phyloP scores from a whole-genome alignment of 345 rosid species.

The Eucalyptus pauciflora region DNA sequence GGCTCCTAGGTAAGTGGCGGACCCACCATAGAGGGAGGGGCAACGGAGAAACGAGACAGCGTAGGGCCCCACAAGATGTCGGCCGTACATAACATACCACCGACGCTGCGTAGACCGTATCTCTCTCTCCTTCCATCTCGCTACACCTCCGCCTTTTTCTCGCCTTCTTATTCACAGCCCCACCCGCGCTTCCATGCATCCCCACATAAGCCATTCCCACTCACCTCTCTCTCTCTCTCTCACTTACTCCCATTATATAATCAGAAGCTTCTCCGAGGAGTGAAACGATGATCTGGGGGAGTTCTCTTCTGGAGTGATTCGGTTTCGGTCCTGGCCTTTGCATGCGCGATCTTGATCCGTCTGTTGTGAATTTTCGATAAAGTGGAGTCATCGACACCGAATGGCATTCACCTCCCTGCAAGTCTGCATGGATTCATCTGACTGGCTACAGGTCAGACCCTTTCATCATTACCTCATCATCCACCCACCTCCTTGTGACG shows the following conservation, averaged over 20 bases:
- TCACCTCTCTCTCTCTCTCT: background rate
- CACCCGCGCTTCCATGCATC: background rate
- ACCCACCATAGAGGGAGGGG: background rate
- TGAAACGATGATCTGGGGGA: background rate
- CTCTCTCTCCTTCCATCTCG: background rate
- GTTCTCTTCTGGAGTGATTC: background rate
- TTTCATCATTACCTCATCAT: background rate
- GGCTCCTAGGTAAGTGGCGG: background rate
- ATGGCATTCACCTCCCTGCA: constrained; percentile 79
- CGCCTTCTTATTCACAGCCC: constrained; percentile 67
- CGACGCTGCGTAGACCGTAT: background rate
- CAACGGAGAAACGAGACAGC: background rate
- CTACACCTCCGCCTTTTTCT: constrained; percentile 4
- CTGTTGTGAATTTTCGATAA: background rate
- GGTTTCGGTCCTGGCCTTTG: background rate
- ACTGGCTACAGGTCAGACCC: constrained; percentile 73
- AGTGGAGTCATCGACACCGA: background rate
- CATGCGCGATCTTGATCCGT: background rate
- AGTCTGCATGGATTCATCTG: constrained; percentile 92
- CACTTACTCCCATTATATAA: background rate
- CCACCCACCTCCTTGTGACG: background rate
- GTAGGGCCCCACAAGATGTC: constrained; percentile 27
- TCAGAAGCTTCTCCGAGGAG: background rate
- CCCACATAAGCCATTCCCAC: background rate
- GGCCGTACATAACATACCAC: background rate